Percentiles rank a stretch among this genome's conserved stretches.
These are phyloP conservation scores for Lactarius evosmus DNA, from an alignment of 768 basidiomycete genomes.

Conservation along the genomic window DNA sequence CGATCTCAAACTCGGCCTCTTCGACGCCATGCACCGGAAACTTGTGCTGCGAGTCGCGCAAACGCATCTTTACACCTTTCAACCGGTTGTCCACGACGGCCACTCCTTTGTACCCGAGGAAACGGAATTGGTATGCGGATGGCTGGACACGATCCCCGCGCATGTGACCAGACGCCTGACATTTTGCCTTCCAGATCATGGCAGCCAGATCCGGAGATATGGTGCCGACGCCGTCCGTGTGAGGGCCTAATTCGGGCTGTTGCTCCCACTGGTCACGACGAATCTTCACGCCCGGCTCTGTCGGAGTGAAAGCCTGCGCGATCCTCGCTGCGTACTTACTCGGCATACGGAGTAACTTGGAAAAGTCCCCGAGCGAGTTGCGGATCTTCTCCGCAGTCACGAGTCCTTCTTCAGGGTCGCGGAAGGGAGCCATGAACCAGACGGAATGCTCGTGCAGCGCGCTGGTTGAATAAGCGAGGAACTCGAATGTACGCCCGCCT, in stretches of 20 bases:
- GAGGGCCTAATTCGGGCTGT: slow-evolving; percentile 56
- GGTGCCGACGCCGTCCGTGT: too few relatives aligned
- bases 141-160: slow-evolving; percentile 1
- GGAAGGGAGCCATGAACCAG: slow-evolving; percentile 73
- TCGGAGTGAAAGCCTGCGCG: too few relatives aligned
- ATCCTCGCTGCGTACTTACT: slow-evolving; percentile 84
- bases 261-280: slow-evolving; percentile 55
- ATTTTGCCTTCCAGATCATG: slow-evolving; percentile 56
- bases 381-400: slow-evolving; percentile 61
- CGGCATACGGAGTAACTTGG: slow-evolving; percentile 43
- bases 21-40: slow-evolving; percentile 51
- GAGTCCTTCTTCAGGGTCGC: slow-evolving; percentile 40
- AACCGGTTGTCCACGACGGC: slow-evolving; percentile 59
- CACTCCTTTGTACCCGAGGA: too few relatives aligned
- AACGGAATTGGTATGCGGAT: slow-evolving; percentile 74
- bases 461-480: too few relatives aligned
- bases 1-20: slow-evolving; percentile 66
- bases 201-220: slow-evolving; percentile 59
- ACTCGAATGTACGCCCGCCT: slow-evolving; percentile 69
- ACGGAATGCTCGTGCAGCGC: slow-evolving; percentile 75
- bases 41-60: slow-evolving; percentile 73
- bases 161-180: slow-evolving; percentile 34
- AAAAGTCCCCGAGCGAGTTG: slow-evolving; percentile 63
- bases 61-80: slow-evolving; percentile 61
- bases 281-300: slow-evolving; percentile 67